These are phyloP conservation scores for Aquilaria agallochum DNA, from an alignment of 441 rosid species.

Conservation along the genomic window DNA sequence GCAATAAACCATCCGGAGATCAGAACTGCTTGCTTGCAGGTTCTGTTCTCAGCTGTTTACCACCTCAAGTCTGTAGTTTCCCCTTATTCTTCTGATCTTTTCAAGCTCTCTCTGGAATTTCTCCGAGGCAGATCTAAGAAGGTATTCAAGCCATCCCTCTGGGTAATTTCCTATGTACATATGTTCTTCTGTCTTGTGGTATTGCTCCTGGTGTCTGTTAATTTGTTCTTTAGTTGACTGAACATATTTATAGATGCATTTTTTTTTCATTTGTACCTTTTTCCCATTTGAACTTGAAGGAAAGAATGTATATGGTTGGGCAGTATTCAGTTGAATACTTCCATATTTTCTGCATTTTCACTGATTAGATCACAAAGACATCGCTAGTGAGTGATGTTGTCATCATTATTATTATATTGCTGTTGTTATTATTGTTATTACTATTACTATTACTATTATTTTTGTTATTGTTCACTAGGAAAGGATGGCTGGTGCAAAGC, in stretches of 20 bases:
- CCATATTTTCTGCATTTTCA: no score
- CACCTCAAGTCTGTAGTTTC: slow-evolving; percentile 74
- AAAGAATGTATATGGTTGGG: no score
- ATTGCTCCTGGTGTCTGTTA: background rate
- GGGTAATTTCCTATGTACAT: slow-evolving; percentile 1
- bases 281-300: background rate
- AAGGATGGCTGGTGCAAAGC: slow-evolving; percentile 81
- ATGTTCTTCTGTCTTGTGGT: background rate
- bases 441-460: background rate
- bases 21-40: slow-evolving; percentile 78
- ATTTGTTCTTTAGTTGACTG: background rate
- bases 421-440: background rate
- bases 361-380: no score
- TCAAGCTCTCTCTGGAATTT: slow-evolving; percentile 59
- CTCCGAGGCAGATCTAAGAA: slow-evolving; percentile 61
- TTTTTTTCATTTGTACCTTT: background rate
- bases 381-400: background rate
- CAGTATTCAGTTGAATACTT: no score
- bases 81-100: slow-evolving; percentile 67
- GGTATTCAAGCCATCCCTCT: slow-evolving; percentile 39
- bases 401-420: no score
- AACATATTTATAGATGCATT: background rate
- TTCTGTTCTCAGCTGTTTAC: slow-evolving; percentile 82
- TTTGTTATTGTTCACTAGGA: slow-evolving; percentile 44
- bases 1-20: slow-evolving; percentile 43